Conservation (phyloP, 2,329 filamentous ascomycete genomes). For the Exophiala sideris region DNA sequence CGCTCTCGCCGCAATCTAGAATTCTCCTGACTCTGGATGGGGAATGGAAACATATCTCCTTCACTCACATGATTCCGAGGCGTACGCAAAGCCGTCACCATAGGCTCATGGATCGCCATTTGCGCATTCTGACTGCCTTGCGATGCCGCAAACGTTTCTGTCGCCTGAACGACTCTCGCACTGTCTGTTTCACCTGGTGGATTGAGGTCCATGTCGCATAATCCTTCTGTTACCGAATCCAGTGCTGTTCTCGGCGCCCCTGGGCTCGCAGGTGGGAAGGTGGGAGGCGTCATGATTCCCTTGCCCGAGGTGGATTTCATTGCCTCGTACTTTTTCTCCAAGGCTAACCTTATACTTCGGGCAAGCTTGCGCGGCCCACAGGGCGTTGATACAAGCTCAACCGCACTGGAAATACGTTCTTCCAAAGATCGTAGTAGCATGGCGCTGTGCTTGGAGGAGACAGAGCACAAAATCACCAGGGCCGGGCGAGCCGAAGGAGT, state of each 20-base stretch:
- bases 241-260: background rate
- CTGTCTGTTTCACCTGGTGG: conserved; percentile 4
- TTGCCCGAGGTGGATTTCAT: background rate
- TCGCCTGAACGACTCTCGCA: conserved; percentile 17
- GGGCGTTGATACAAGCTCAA: conserved; percentile 19
- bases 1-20: conserved; percentile 13
- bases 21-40: conserved; percentile 7
- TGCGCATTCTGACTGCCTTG: conserved; percentile 18
- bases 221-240: background rate
- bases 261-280: background rate
- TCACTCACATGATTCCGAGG: conserved; percentile 12
- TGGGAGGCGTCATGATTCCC: background rate
- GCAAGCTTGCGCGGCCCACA: conserved; percentile 21
- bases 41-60: conserved; percentile 14
- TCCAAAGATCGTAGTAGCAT: conserved; percentile 11
- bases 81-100: conserved; percentile 8
- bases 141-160: conserved; percentile 21
- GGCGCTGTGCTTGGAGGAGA: conserved; percentile 13
- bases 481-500: conserved; percentile 10
- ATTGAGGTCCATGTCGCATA: conserved; percentile 21
- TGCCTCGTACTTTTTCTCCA: conserved; percentile 12
- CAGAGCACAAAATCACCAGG: conserved; percentile 16
- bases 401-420: conserved; percentile 15
- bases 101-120: conserved; percentile 20
- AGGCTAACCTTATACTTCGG: conserved; percentile 10